Percentiles rank a stretch among this genome's conserved stretches.
Conservation (phyloP, 1,284 basidiomycete species). For the Rhodotorula sp. region DNA sequence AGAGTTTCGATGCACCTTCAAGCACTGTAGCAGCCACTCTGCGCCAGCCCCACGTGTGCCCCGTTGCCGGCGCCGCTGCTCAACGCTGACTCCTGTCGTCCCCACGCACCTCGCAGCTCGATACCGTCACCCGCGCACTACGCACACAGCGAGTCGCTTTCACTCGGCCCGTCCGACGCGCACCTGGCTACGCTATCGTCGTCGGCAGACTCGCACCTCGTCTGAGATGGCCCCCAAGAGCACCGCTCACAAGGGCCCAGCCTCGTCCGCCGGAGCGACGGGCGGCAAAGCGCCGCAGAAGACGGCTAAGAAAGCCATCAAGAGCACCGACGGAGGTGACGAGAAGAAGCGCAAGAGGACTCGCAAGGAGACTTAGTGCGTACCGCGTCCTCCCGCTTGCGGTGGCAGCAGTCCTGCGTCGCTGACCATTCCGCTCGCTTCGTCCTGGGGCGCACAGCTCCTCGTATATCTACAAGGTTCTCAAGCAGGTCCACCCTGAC, state of each 20-base stretch:
- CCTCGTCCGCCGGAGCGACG: conserved; percentile 14
- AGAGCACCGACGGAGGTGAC: conserved; percentile 56
- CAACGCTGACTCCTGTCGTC: neutral
- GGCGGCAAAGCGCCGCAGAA: conserved; percentile 34
- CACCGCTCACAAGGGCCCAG: conserved; percentile 13
- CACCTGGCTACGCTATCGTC: neutral
- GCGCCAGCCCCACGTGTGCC: neutral
- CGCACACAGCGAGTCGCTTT: neutral
- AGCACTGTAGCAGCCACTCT: neutral
- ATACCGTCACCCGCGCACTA: neutral
- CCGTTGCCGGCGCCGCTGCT: too few species aligned
- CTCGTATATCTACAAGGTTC: conserved; percentile 54
- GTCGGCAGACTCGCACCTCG: neutral
- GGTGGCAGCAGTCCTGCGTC: neutral
- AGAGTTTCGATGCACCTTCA: neutral
- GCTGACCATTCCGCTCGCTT: neutral
- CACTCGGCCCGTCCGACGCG: neutral
- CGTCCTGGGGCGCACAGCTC: conserved; percentile 2
- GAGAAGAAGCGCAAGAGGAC: conserved; percentile 62
- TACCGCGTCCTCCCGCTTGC: neutral
- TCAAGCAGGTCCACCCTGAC: conserved; percentile 81
- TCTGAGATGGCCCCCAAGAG: neutral
- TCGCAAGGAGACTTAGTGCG: conserved; percentile 56
- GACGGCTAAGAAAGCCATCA: conserved; percentile 7
- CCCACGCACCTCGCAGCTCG: neutral